Base-by-base conservation (phyloP, 305 asterid genomes). In the Fraxinus dipetala region DNA sequence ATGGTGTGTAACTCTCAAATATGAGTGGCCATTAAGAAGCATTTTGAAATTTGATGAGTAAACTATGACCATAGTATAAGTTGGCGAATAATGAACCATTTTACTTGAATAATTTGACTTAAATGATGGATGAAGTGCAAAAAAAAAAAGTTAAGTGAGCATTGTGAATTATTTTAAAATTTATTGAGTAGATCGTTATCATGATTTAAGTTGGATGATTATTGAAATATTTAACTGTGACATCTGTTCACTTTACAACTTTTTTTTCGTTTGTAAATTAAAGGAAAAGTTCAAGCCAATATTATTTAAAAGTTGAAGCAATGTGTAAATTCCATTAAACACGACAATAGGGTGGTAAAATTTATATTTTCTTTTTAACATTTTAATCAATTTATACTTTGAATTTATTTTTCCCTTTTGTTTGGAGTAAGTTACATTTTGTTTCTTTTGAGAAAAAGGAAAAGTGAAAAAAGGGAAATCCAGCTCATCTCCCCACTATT, bases 401-500 rank as follows among this genome's bases (percentile, higher is more conserved):
- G 26, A 56, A 6, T 54, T 54, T 54, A 51, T 54, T 54, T 54
- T 63, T 24, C 10, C 40, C 6, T 13, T 69, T 31, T 67, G 14
- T 45, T 48, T 48, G 16, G 20, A 51, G 69, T 5, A 78, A 83
- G 79, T 56, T 38, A 48, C 14, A 54, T 36, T 72, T 83, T 83
- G 67, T 32, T 69, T 78, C 80, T 86, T 86, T 84, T 76, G 74
- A 81, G 84, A 38, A 30, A 20, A 30, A 76, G 63, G n/a, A 54
- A 54, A 54, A 54, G 63, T 54, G 63, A 54, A 54, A 54, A 54
- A 54, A 54, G 24, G 24, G 8, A n/a, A 51, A 54, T 78, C 85
- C 86, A 81, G 88, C 85, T 80, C 86, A 80, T 67, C 36, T 36
- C 51, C 38, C 43, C 24, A 36, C 84, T 72, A 79, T 40, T 30